These are phyloP conservation scores for Leccinum sublutescens DNA, from an alignment of 768 basidiomycete species.

Conservation along the genomic window DNA sequence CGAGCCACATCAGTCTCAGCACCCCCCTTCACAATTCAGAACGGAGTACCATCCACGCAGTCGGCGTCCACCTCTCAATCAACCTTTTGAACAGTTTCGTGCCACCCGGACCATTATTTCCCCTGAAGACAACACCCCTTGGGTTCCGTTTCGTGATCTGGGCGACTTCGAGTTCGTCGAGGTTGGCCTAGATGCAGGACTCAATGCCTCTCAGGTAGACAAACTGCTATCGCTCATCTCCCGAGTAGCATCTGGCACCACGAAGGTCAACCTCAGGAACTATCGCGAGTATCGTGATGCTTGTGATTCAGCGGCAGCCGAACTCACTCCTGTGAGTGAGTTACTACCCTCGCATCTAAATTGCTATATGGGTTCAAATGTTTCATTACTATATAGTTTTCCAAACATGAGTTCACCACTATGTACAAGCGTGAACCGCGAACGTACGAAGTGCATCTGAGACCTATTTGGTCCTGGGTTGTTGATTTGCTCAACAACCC, in stretches of 20 bases:
- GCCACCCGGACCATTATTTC: not conserved
- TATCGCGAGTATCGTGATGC: not conserved
- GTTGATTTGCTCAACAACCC: constrained; percentile 3
- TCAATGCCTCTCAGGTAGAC: constrained; percentile 11
- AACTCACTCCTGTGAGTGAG: constrained; percentile 8
- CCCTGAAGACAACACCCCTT: constrained; percentile 8
- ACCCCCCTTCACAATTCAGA: too few species aligned
- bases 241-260: constrained; percentile 8
- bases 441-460: not conserved
- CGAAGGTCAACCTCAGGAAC: constrained; percentile 13
- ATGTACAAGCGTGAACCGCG: constrained; percentile 2
- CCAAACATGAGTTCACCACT: not conserved
- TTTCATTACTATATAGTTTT: not conserved
- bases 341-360: not conserved
- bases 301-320: not conserved
- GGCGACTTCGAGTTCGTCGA: constrained; percentile 13
- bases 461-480: constrained; percentile 7
- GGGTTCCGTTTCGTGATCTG: constrained; percentile 1
- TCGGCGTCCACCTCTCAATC: too few species aligned
- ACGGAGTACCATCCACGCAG: too few species aligned
- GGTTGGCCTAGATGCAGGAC: constrained; percentile 6
- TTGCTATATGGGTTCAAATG: too few species aligned
- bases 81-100: too few species aligned
- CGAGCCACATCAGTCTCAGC: too few species aligned
- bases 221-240: constrained; percentile 1